A percentile compares a stretch with the other conserved stretches of the same genome.
Evolutionary conservation across 1,284 basidiomycete species (phyloP).

Genomic region (Kalmanozyma brasiliensis): DNA sequence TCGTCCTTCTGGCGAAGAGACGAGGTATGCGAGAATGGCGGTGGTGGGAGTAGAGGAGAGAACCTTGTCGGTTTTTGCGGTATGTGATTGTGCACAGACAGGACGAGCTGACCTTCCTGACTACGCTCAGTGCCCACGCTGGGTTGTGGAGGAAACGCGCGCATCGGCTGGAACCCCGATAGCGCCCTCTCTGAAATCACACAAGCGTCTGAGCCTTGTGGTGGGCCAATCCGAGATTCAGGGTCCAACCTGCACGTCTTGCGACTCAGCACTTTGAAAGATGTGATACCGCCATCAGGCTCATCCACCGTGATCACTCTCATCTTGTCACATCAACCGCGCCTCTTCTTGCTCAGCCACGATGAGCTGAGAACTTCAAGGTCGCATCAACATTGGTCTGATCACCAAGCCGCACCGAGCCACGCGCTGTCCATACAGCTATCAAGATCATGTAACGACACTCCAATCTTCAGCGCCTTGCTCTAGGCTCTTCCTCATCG

Average conservation of each 20-base stretch:
- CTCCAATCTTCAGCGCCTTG: not conserved
- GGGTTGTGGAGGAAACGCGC: constrained; percentile 12
- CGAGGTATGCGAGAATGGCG: constrained; percentile 4
- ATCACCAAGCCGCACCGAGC: constrained; percentile 8
- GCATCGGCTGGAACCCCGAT: constrained; percentile 9
- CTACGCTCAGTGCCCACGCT: not conserved
- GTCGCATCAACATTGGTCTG: no score
- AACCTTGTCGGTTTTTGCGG: constrained; percentile 11
- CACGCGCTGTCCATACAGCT: not conserved
- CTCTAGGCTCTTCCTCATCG: constrained; percentile 4
- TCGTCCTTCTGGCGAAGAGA: not conserved
- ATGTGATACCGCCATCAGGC: no score
- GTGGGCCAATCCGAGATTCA: constrained; percentile 1
- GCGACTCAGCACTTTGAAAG: constrained; percentile 6
- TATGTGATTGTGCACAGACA: constrained; percentile 4
- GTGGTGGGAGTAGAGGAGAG: constrained; percentile 3
- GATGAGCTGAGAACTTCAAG: not conserved
- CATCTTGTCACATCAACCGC: not conserved
- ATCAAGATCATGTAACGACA: constrained; percentile 17
- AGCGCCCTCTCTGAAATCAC: no score
- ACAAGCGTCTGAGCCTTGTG: not conserved
- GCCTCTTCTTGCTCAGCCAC: not conserved
- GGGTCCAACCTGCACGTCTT: constrained; percentile 6
- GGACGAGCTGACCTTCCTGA: not conserved
- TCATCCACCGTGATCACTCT: constrained; percentile 4